Evolutionary conservation across 108 stramenopile genomes (phyloP).

Genomic region (Aurantiochytrium sp.): DNA sequence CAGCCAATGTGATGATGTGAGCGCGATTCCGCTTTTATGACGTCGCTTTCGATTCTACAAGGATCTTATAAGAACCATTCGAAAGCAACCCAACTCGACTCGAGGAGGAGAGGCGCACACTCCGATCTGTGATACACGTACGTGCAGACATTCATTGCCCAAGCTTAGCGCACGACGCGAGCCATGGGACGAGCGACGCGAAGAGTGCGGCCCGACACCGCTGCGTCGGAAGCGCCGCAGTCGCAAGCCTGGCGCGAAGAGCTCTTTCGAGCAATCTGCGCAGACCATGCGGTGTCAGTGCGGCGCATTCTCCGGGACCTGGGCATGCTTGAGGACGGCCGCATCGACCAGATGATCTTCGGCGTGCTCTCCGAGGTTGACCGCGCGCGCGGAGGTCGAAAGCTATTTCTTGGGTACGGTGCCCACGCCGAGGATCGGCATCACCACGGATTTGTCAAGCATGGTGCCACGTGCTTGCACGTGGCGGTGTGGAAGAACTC

Average conservation of each 20-base stretch:
- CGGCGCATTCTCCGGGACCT: background rate
- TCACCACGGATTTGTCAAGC: background rate
- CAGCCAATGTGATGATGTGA: too few species aligned
- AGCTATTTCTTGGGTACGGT: background rate
- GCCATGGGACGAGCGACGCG: too few species aligned
- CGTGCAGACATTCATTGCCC: too few species aligned
- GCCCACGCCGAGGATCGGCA: background rate
- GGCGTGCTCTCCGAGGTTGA: background rate
- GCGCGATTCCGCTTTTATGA: too few species aligned
- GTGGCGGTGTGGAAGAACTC: slow-evolving; percentile 19
- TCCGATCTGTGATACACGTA: too few species aligned
- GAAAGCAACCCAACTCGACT: too few species aligned
- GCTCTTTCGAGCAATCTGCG: slow-evolving; percentile 2
- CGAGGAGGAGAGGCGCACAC: too few species aligned
- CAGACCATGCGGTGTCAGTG: background rate
- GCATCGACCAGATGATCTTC: background rate
- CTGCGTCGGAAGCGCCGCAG: too few species aligned
- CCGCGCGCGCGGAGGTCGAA: background rate
- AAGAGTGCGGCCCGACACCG: too few species aligned
- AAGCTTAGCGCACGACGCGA: too few species aligned
- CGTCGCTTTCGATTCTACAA: too few species aligned
- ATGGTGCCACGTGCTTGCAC: background rate
- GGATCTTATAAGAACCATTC: too few species aligned
- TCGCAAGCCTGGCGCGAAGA: background rate
- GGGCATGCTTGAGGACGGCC: background rate